phyloP scores from a whole-genome alignment of 768 basidiomycete genomes.

The Scleroderma bovista region DNA sequence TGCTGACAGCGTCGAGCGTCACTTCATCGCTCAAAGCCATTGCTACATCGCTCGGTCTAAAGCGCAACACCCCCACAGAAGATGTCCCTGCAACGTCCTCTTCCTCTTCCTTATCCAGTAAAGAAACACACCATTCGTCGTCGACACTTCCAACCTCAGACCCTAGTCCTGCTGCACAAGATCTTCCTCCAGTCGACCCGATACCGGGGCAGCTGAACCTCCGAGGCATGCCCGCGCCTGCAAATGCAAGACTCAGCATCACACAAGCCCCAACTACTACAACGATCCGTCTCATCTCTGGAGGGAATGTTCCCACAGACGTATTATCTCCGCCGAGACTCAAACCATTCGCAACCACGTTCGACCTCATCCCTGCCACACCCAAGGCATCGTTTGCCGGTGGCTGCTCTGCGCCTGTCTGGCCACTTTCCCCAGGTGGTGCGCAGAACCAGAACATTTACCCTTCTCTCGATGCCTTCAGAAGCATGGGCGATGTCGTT shows the following conservation, averaged over 20 bases:
- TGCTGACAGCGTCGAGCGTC: conserved; percentile 47
- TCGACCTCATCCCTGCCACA: conserved; percentile 60
- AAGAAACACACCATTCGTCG: conserved; percentile 14
- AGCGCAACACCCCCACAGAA: conserved; percentile 34
- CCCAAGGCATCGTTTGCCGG: conserved; percentile 31
- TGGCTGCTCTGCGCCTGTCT: conserved; percentile 23
- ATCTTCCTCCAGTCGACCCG: conserved; percentile 33
- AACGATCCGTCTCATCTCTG: conserved; percentile 44
- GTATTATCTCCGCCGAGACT: conserved; percentile 53
- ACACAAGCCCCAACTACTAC: conserved; percentile 43
- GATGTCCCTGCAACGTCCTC: conserved; percentile 19
- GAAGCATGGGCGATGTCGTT: conserved; percentile 24
- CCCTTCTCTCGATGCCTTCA: conserved; percentile 33
- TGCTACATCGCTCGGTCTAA: conserved; percentile 71
- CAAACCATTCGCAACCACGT: conserved; percentile 58
- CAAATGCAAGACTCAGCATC: conserved; percentile 55
- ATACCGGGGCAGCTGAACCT: conserved; percentile 56
- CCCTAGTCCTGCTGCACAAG: conserved; percentile 11
- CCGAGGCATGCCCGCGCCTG: conserved; percentile 56
- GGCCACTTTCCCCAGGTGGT: conserved; percentile 36
- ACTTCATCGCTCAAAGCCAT: conserved; percentile 71
- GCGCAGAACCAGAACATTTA: conserved; percentile 30
- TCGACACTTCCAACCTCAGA: conserved; percentile 28
- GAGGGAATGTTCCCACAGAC: conserved; percentile 16
- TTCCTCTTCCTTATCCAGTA: conserved; percentile 24